Conservation (phyloP, 768 basidiomycete species). For the Mrakia blollopis region DNA sequence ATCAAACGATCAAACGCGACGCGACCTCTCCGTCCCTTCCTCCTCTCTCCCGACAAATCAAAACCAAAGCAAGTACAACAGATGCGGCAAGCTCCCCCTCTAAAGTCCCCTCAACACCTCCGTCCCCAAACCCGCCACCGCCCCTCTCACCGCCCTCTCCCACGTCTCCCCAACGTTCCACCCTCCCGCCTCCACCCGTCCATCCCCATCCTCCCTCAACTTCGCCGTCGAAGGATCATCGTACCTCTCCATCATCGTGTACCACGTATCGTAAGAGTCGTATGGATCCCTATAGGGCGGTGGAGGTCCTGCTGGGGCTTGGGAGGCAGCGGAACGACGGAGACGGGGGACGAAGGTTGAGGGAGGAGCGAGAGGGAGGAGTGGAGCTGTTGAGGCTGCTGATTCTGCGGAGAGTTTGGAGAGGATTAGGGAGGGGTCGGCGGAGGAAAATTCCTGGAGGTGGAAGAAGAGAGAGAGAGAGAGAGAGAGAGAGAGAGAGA, state of each 20-base stretch:
- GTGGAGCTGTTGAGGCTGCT: background rate
- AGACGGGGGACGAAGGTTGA: conserved; percentile 28
- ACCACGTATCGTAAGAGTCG: conserved; percentile 13
- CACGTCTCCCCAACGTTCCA: conserved; percentile 77
- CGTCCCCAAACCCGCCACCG: conserved; percentile 59
- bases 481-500: background rate
- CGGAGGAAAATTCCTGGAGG: conserved; percentile 14
- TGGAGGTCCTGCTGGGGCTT: conserved; percentile 11
- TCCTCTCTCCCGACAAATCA: too few species aligned
- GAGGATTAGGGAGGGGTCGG: conserved; percentile 19
- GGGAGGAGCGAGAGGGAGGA: background rate
- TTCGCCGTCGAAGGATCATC: conserved; percentile 15
- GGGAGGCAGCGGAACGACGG: background rate
- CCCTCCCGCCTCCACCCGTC: conserved; percentile 70
- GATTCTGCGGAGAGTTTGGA: background rate
- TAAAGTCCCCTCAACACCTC: conserved; percentile 3
- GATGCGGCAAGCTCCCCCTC: too few species aligned
- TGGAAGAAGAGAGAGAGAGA: background rate
- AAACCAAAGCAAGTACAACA: too few species aligned
- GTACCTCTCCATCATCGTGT: conserved; percentile 12
- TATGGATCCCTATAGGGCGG: conserved; percentile 27
- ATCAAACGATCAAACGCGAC: too few species aligned
- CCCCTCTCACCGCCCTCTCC: conserved; percentile 69
- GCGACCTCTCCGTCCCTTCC: too few species aligned
- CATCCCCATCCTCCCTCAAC: conserved; percentile 51